phyloP scores from a whole-genome alignment of 2,329 filamentous ascomycete species.

The Reticulascus tulasneorum region DNA sequence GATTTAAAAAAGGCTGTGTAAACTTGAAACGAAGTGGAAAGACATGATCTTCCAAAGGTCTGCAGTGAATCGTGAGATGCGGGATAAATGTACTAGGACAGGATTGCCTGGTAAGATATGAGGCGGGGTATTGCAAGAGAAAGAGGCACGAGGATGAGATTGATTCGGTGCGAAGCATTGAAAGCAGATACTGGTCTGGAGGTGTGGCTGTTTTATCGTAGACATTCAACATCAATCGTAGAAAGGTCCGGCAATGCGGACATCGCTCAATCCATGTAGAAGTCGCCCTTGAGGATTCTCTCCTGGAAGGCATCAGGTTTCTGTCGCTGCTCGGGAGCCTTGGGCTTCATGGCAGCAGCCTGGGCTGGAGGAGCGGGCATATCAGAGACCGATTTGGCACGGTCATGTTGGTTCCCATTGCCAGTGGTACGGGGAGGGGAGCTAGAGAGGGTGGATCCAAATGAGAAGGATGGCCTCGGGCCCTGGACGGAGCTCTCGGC shows the following conservation, averaged over 20 bases:
- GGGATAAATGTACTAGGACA: too few species aligned
- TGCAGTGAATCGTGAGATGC: too few species aligned
- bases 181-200: too few species aligned
- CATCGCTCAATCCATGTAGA: conserved; percentile 85
- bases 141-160: too few species aligned
- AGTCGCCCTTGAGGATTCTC: conserved; percentile 94
- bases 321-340: conserved; percentile 40
- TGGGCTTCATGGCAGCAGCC: conserved; percentile 40
- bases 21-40: too few species aligned
- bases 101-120: too few species aligned
- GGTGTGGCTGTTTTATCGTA: too few species aligned
- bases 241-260: background rate
- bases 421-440: conserved; percentile 38
- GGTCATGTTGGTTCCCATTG: conserved; percentile 48
- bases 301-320: conserved; percentile 96
- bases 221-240: background rate
- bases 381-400: conserved; percentile 66
- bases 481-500: conserved; percentile 73
- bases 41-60: too few species aligned
- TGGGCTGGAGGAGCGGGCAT: conserved; percentile 55
- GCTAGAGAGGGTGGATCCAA: conserved; percentile 39
- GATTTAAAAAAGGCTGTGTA: too few species aligned
- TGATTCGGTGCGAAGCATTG: too few species aligned
- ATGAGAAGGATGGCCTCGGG: conserved; percentile 55
- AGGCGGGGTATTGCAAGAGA: too few species aligned